These are phyloP conservation scores for Chrysanthemum lavandulifolium DNA, from an alignment of 129 eudicot species.

Conservation along the genomic window DNA sequence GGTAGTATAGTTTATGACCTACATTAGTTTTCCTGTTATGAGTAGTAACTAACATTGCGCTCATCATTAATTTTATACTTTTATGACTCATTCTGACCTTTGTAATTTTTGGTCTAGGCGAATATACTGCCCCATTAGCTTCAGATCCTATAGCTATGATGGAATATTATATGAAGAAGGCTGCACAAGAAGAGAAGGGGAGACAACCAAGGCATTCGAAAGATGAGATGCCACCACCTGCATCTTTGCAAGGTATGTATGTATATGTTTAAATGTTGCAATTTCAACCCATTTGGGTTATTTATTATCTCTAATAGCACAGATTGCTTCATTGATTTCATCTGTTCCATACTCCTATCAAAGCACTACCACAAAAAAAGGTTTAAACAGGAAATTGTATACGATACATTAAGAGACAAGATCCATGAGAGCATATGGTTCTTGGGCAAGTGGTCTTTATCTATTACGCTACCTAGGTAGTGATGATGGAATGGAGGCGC, in stretches of 20 bases:
- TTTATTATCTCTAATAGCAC: neutral
- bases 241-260: constrained; percentile 60
- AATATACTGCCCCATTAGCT: constrained; percentile 44
- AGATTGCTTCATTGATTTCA: too few relatives aligned
- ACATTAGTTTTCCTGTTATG: too few relatives aligned
- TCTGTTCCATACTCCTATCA: too few relatives aligned
- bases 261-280: neutral
- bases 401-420: too few relatives aligned
- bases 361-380: too few relatives aligned
- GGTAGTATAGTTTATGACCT: too few relatives aligned
- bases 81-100: neutral
- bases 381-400: too few relatives aligned
- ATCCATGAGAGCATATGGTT: too few relatives aligned
- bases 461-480: too few relatives aligned
- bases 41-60: too few relatives aligned
- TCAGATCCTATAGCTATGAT: constrained; percentile 80
- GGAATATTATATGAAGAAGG: constrained; percentile 75
- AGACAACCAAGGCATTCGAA: constrained; percentile 59
- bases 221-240: constrained; percentile 85
- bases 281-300: neutral
- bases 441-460: too few relatives aligned
- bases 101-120: constrained; percentile 33
- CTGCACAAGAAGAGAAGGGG: constrained; percentile 66
- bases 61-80: neutral
- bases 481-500: too few relatives aligned